phyloP scores from a whole-genome alignment of 352 stramenopile genomes.

The Phytopythium oedochilum region DNA sequence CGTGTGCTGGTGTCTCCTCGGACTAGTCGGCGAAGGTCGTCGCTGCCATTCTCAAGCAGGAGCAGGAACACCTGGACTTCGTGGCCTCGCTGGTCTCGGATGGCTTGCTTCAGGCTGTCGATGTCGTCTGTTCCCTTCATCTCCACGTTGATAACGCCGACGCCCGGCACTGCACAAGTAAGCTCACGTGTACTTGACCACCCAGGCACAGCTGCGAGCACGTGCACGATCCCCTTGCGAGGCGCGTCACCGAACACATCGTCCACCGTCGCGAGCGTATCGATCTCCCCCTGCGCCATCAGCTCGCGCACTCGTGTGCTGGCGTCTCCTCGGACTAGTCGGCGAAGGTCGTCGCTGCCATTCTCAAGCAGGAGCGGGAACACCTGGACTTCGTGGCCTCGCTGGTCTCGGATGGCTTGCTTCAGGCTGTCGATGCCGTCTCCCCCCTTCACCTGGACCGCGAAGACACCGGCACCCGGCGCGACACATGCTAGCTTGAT shows the following conservation, averaged over 20 bases:
- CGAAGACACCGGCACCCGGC: neutral
- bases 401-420: neutral
- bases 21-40: neutral
- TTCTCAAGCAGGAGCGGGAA: neutral
- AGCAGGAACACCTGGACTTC: neutral
- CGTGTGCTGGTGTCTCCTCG: too few relatives aligned
- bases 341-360: neutral
- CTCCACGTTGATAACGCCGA: neutral
- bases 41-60: neutral
- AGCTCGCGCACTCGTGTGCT: neutral
- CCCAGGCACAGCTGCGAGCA: neutral
- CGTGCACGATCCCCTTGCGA: neutral
- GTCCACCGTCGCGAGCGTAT: neutral
- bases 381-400: neutral
- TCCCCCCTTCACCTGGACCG: neutral
- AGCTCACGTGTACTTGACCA: neutral
- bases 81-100: neutral
- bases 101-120: neutral
- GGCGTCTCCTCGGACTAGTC: too few relatives aligned
- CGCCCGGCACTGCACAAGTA: neutral
- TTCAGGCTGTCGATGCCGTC: neutral
- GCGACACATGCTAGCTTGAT: neutral
- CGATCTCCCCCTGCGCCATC: neutral
- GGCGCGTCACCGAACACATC: neutral
- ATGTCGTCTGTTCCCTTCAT: neutral